Evolutionary conservation across 129 eudicot species (phyloP).

Genomic region (Rutidosis leptorrhynchoides): DNA sequence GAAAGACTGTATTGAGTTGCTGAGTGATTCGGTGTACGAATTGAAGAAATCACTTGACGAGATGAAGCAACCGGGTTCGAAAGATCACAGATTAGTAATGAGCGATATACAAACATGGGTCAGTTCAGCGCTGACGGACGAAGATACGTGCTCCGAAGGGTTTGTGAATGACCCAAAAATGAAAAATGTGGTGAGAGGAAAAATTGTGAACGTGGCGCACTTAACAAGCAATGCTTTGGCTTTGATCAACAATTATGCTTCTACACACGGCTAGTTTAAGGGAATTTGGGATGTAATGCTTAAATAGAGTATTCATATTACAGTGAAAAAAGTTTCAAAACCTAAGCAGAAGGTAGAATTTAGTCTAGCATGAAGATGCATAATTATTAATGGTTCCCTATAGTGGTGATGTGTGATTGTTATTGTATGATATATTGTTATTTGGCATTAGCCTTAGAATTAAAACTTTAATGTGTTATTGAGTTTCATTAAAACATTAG

Average conservation of each 20-base stretch:
- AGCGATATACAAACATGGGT: conserved; percentile 61
- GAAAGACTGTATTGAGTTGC: conserved; percentile 43
- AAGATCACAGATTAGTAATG: conserved; percentile 22
- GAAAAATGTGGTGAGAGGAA: conserved; percentile 44
- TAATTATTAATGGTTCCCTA: not conserved
- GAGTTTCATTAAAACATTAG: too few relatives aligned
- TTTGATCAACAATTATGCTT: conserved; percentile 50
- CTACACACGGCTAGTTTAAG: conserved; percentile 16
- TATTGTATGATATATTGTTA: not conserved
- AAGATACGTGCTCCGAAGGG: conserved; percentile 57
- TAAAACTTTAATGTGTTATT: conserved; percentile 9
- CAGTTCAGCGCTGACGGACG: conserved; percentile 57
- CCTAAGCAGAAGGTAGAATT: not conserved
- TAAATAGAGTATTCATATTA: not conserved
- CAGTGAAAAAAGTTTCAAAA: not conserved
- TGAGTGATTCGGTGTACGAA: conserved; percentile 40
- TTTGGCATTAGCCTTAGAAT: conserved; percentile 1
- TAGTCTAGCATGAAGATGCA: not conserved
- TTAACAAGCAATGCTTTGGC: conserved; percentile 60
- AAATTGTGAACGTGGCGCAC: conserved; percentile 45
- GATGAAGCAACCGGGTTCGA: conserved; percentile 33
- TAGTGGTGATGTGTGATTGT: conserved; percentile 2
- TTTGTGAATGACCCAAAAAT: conserved; percentile 35
- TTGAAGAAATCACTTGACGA: conserved; percentile 35
- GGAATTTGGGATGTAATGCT: not conserved